Evolutionary conservation across 345 rosid genomes (phyloP).

Genomic region (Rhodamnia argentea): DNA sequence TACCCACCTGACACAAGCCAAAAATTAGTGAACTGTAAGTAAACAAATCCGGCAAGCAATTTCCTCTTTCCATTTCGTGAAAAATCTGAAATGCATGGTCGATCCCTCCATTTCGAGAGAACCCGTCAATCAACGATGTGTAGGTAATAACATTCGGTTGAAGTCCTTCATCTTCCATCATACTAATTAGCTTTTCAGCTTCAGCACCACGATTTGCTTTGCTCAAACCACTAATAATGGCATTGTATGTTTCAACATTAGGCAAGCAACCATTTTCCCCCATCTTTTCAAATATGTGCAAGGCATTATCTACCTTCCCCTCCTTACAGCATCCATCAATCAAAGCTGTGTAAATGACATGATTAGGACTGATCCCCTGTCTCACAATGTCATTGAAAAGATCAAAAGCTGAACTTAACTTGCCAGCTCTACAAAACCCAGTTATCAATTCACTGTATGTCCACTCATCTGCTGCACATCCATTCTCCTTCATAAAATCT

Average conservation of each 20-base stretch:
- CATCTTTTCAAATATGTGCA: slow-evolving; percentile 42
- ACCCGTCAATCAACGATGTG: slow-evolving; percentile 47
- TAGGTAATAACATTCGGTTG: slow-evolving; percentile 43
- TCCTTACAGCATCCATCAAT: slow-evolving; percentile 54
- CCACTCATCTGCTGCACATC: slow-evolving; percentile 40
- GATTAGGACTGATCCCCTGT: slow-evolving; percentile 34
- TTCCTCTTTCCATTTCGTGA: slow-evolving; percentile 31
- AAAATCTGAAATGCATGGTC: slow-evolving; percentile 37
- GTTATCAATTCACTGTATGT: slow-evolving; percentile 52
- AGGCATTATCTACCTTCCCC: slow-evolving; percentile 40
- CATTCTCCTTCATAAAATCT: slow-evolving; percentile 34
- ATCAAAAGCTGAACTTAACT: slow-evolving; percentile 27
- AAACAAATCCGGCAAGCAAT: slow-evolving; percentile 34
- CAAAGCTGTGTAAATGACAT: slow-evolving; percentile 42
- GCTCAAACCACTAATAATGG: slow-evolving; percentile 34
- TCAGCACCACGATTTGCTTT: slow-evolving; percentile 23
- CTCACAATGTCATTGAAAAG: slow-evolving; percentile 34
- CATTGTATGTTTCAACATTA: slow-evolving; percentile 39
- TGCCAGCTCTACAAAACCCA: slow-evolving; percentile 44
- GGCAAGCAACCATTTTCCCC: slow-evolving; percentile 28
- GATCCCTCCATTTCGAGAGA: slow-evolving; percentile 27
- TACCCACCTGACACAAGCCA: slow-evolving; percentile 54
- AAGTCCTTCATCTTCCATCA: slow-evolving; percentile 35
- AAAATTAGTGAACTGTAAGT: slow-evolving; percentile 50
- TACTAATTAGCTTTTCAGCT: slow-evolving; percentile 23